Evolutionary conservation across 1,284 basidiomycete genomes (phyloP).

Genomic region (Papiliotrema fonsecae): DNA sequence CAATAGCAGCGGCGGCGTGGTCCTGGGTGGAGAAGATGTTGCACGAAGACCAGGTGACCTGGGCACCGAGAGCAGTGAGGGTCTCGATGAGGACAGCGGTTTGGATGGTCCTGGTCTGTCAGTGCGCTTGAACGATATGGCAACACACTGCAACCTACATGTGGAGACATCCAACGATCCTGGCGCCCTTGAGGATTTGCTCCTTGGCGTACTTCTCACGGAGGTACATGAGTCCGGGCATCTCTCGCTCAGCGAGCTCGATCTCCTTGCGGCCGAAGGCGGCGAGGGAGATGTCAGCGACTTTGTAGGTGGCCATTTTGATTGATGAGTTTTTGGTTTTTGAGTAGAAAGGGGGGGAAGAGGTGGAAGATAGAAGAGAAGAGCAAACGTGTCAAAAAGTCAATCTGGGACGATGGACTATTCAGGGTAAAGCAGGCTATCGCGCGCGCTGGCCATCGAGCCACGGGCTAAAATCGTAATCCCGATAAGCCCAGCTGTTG

Average conservation of each 20-base stretch:
- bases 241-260: conserved; percentile 76
- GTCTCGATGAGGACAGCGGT: conserved; percentile 97
- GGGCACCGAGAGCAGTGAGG: conserved; percentile 86
- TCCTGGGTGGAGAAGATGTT: conserved; percentile 99
- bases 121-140: conserved; percentile 5
- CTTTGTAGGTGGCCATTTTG: conserved; percentile 38
- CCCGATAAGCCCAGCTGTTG: no score
- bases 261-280: conserved; percentile 85
- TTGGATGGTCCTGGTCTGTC: conserved; percentile 77
- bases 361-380: conserved; percentile 3
- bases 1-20: conserved; percentile 97
- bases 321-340: conserved; percentile 2
- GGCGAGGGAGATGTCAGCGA: conserved; percentile 85
- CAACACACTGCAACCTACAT: conserved; percentile 57
- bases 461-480: no score
- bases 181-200: conserved; percentile 89
- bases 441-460: no score
- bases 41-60: conserved; percentile 99
- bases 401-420: conserved; percentile 1
- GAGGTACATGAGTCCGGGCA: conserved; percentile 79
- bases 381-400: conserved; percentile 1
- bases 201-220: conserved; percentile 74
- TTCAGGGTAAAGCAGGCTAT: background rate
- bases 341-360: background rate
- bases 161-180: conserved; percentile 96